Conservation (phyloP, 768 basidiomycete genomes). For the Trametes meyenii region DNA sequence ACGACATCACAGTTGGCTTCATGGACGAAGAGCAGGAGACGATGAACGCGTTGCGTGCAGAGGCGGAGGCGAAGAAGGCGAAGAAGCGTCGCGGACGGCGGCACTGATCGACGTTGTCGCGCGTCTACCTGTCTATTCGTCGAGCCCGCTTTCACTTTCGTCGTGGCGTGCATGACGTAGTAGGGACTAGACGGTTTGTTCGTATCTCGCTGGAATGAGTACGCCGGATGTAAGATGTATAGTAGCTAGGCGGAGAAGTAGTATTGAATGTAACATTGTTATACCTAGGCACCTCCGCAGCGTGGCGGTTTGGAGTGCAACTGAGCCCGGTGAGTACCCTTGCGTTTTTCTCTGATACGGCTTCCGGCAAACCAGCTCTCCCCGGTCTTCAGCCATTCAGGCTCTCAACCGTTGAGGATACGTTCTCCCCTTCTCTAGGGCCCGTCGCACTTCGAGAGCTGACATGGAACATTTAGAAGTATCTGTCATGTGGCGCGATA, state of each 20-base stretch:
- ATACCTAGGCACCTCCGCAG: not conserved
- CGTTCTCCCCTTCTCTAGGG: no score
- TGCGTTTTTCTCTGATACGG: not conserved
- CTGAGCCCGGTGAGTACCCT: not conserved
- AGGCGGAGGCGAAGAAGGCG: conserved; percentile 10
- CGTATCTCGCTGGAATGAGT: not conserved
- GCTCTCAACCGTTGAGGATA: no score
- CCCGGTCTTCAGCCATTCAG: no score
- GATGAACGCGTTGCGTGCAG: conserved; percentile 14
- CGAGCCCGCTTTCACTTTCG: not conserved
- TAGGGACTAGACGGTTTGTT: not conserved
- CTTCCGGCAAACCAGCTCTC: not conserved
- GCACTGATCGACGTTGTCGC: not conserved
- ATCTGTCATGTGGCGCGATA: not conserved
- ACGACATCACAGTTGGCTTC: conserved; percentile 41
- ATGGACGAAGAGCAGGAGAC: conserved; percentile 38
- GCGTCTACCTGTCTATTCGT: not conserved
- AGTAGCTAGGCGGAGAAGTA: conserved; percentile 2
- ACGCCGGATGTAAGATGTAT: conserved; percentile 4
- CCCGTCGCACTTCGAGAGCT: no score
- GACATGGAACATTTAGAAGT: not conserved
- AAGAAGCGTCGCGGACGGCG: conserved; percentile 11
- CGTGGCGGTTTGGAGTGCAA: no score
- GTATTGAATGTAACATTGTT: conserved; percentile 10
- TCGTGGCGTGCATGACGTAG: no score